Conservation (phyloP, 345 rosid genomes). For the Syzygium jambos region DNA sequence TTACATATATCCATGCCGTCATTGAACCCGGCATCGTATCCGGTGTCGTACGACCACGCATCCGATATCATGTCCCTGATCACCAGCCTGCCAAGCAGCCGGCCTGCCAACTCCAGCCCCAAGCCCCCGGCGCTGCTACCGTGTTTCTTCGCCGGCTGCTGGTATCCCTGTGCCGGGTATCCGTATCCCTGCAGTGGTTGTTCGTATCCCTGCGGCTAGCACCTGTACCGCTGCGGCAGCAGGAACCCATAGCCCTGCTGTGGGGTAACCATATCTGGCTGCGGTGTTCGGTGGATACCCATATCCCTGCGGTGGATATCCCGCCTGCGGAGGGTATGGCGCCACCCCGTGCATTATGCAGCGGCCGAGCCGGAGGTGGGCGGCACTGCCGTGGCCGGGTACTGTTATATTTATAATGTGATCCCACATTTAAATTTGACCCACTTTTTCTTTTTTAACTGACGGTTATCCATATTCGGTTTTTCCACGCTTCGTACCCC, state of each 20-base stretch:
- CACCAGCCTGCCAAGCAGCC: slow-evolving; percentile 29
- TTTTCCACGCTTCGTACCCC: no score
- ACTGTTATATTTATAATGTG: no score
- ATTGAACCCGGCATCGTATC: neutral
- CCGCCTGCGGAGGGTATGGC: neutral
- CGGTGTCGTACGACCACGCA: neutral
- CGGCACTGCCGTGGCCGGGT: neutral
- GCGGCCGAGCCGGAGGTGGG: slow-evolving; percentile 4
- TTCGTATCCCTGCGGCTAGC: neutral
- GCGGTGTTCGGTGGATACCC: no score
- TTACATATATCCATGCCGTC: no score
- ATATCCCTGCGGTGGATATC: no score
- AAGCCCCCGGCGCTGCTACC: slow-evolving; percentile 4
- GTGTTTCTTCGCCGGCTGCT: slow-evolving; percentile 1
- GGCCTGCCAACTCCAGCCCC: slow-evolving; percentile 31
- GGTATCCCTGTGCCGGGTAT: neutral
- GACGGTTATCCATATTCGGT: no score
- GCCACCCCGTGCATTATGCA: slow-evolving; percentile 1
- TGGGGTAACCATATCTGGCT: no score
- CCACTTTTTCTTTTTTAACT: no score
- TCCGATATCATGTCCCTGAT: slow-evolving; percentile 20
- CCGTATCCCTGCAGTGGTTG: neutral
- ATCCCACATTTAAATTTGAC: no score
- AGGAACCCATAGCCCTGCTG: no score
- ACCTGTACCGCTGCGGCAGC: no score